Evolutionary conservation across 352 stramenopile species (phyloP).

Genomic region (Phytophthora pistaciae): DNA sequence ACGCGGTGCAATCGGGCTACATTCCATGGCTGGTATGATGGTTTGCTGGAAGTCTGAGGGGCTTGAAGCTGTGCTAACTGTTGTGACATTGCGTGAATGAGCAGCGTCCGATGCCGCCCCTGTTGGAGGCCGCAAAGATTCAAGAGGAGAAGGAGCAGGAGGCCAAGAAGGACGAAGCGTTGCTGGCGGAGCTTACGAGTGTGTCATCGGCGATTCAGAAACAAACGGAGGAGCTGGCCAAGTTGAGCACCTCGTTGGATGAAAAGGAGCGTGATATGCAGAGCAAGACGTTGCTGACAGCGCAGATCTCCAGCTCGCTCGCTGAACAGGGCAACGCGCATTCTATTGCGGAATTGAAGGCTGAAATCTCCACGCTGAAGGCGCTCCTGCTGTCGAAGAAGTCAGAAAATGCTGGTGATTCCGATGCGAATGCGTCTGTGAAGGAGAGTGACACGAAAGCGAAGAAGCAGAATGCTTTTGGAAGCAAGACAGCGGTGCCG

Average conservation of each 20-base stretch:
- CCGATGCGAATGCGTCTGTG: neutral
- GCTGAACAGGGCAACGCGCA: conserved; percentile 63
- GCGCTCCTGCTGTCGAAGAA: conserved; percentile 56
- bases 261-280: conserved; percentile 66
- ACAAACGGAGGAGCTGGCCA: conserved; percentile 69
- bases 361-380: conserved; percentile 75
- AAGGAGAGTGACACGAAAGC: conserved; percentile 11
- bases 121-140: conserved; percentile 54
- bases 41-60: neutral
- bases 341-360: conserved; percentile 74
- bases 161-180: conserved; percentile 57
- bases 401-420: conserved; percentile 8
- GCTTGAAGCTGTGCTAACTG: neutral
- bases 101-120: conserved; percentile 43
- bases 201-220: conserved; percentile 70
- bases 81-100: neutral
- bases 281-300: conserved; percentile 49
- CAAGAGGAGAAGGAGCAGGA: conserved; percentile 66
- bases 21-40: conserved; percentile 69
- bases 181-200: conserved; percentile 52
- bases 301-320: conserved; percentile 56
- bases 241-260: conserved; percentile 61
- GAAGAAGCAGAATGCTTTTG: conserved; percentile 14
- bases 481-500: conserved; percentile 7
- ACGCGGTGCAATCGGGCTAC: conserved; percentile 72